phyloP scores from a whole-genome alignment of 805 yeast genomes.

The Hanseniaspora taiwanica region DNA sequence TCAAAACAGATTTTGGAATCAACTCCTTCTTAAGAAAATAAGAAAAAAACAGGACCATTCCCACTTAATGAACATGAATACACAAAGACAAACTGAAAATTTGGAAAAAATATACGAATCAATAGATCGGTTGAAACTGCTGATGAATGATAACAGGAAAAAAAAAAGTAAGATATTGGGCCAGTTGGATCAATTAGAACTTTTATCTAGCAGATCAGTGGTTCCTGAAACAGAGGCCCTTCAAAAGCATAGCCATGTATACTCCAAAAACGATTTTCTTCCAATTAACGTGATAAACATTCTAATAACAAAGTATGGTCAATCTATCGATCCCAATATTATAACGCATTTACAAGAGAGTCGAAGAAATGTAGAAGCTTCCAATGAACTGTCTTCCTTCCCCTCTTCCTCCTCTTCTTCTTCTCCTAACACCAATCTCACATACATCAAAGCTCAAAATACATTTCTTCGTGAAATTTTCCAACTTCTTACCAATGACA shows the following conservation, averaged over 20 bases:
- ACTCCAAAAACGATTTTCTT: background rate
- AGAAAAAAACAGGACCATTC: constrained; percentile 1
- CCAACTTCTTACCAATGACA: background rate
- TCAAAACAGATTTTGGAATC: too few relatives aligned
- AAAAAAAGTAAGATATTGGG: constrained; percentile 11
- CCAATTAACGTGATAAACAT: background rate
- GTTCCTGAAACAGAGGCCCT: background rate
- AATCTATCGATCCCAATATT: background rate
- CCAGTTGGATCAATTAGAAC: constrained; percentile 12
- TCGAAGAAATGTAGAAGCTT: too few relatives aligned
- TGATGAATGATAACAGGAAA: constrained; percentile 11
- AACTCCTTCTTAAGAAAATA: background rate
- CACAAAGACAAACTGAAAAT: constrained; percentile 19
- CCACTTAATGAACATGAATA: constrained; percentile 12
- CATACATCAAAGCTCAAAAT: background rate
- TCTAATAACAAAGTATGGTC: background rate
- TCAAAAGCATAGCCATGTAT: background rate
- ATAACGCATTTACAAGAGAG: too few relatives aligned
- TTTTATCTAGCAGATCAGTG: background rate
- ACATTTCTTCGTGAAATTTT: background rate
- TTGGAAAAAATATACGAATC: constrained; percentile 14
- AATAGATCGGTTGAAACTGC: constrained; percentile 10
- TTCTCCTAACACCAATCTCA: too few relatives aligned
- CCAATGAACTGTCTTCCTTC: too few relatives aligned
- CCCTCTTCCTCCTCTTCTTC: too few relatives aligned